Evolutionary conservation across 306 rosid species (phyloP), one percentile per base, ranked within the genome.

Genomic region (Begonia peltatifolia): DNA sequence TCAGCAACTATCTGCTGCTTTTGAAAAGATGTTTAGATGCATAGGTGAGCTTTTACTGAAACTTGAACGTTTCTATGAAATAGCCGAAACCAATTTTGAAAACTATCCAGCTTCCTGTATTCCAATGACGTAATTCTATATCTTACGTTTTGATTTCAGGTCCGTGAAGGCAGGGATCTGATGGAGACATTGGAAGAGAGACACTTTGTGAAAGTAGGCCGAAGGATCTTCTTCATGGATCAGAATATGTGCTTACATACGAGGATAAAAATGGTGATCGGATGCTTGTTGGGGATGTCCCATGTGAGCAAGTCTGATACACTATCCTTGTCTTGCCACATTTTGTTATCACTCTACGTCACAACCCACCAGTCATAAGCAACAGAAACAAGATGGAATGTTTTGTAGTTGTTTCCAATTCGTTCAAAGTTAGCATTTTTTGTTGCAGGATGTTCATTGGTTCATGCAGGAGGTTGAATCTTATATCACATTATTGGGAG

Each of bases 201-300:
- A 63, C 63, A 65, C 63, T 81, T 67, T 79, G 95, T 61, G 95
- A 90, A 77, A 86, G 92, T 70, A 90, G 83, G 76, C 67, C 86
- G 60, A 85, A 95, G 73, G 99, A 90, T 76, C 81, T 80, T 65
- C 87, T 17, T 17, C 18, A 90, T 18, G 94, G 95, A 67, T 85
- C 99, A 17, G 99, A 90, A 64, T 86, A 80, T 53, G 99, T 90
- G 42, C 92, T 86, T 60, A 83, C 92, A 13, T 85, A 79, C 11
- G 94, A 90, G 67, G 99, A 90, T 68, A 82, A 77, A 67, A 95
- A 90, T 62, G 88, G 92, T 15, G 99, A 90, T 56, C 86, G 99
- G 99, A 90, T 90, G 99, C 99, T 90, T 73, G 99, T 90, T 41
- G 99, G 99, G 67, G 99, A 90, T 74, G 94, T 90, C 16, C 99